Conservation (phyloP, 441 rosid genomes). For the Cnidoscolus chayamansa region DNA sequence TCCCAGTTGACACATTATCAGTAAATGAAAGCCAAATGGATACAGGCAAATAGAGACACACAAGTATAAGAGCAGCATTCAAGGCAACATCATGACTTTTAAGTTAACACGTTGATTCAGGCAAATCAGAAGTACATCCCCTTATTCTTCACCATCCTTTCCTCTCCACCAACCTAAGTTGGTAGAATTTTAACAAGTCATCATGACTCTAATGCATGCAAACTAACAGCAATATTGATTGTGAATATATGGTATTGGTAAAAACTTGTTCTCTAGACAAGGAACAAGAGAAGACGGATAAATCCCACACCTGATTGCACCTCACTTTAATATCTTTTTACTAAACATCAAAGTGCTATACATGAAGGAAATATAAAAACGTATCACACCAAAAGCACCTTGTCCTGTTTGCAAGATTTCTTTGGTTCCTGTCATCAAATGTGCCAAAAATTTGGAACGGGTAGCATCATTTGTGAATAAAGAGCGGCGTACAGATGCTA, state of each 20-base stretch:
- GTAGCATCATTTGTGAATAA: constrained; percentile 79
- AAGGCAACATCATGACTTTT: background rate
- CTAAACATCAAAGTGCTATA: background rate
- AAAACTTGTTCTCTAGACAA: no score
- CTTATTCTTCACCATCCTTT: no score
- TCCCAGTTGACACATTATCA: constrained; percentile 25
- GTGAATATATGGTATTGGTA: no score
- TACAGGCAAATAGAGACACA: background rate
- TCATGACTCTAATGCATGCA: no score
- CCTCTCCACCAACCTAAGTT: no score
- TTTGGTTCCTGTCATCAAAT: constrained; percentile 91
- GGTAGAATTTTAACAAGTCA: no score
- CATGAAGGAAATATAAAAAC: background rate
- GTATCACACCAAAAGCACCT: constrained; percentile 40
- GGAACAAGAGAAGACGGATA: background rate
- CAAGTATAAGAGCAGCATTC: background rate
- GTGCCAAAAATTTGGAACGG: constrained; percentile 88
- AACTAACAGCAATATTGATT: no score
- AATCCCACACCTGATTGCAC: background rate
- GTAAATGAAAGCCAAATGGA: constrained; percentile 10
- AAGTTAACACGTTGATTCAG: background rate
- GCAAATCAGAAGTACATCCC: no score
- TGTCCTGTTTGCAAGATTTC: constrained; percentile 92
- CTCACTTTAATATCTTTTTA: background rate
- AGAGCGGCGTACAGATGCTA: constrained; percentile 94